phyloP scores from a whole-genome alignment of 257 asterid species.

The Nicotiana undulata region DNA sequence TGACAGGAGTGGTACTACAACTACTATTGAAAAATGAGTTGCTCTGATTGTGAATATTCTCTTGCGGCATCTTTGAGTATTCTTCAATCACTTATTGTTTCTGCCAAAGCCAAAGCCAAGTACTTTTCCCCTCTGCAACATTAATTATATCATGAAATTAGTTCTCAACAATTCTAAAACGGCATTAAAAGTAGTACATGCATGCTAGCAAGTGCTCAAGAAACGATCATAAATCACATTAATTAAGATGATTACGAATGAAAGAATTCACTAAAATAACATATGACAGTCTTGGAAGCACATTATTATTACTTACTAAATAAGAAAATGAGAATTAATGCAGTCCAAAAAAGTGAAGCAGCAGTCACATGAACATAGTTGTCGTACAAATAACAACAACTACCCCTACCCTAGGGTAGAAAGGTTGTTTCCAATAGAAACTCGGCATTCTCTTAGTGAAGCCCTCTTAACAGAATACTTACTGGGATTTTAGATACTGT shows the following conservation, averaged over 20 bases:
- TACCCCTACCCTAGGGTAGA: too few relatives aligned
- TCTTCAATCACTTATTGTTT: background rate
- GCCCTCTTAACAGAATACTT: too few relatives aligned
- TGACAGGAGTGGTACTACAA: conserved; percentile 33
- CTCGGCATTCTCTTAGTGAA: too few relatives aligned
- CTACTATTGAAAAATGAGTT: background rate
- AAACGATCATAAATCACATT: conserved; percentile 1
- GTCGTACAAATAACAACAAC: too few relatives aligned
- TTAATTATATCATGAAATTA: background rate
- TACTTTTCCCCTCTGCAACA: too few relatives aligned
- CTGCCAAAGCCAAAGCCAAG: background rate
- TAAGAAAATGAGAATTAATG: background rate
- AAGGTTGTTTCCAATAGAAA: too few relatives aligned
- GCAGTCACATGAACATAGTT: background rate
- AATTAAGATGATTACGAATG: background rate
- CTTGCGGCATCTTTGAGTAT: conserved; percentile 54
- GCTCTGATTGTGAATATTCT: conserved; percentile 16
- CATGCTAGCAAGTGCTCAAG: background rate
- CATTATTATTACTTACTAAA: background rate
- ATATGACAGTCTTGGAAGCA: background rate
- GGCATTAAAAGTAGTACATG: background rate
- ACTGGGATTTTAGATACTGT: background rate
- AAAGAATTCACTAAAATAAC: background rate
- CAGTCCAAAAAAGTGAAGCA: background rate
- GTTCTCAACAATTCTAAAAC: too few relatives aligned